phyloP scores from a whole-genome alignment of 1,284 basidiomycete genomes.

The Apiotrichum gamsii region DNA sequence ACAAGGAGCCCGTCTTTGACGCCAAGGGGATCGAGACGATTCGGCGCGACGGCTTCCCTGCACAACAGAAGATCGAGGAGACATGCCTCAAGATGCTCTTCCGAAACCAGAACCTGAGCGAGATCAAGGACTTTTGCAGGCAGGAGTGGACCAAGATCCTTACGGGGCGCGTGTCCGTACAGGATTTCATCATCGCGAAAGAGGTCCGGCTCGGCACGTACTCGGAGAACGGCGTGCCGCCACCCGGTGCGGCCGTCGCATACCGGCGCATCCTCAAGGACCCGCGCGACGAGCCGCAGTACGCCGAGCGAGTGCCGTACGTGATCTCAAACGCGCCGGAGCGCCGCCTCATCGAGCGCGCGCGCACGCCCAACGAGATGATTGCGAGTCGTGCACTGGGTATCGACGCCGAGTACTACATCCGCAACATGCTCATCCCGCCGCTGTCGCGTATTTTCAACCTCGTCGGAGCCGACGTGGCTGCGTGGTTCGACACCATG shows the following conservation, averaged over 20 bases:
- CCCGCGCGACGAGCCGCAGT: conserved; percentile 75
- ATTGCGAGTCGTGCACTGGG: conserved; percentile 62
- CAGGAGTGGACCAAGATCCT: conserved; percentile 79
- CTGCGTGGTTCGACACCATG: conserved; percentile 84
- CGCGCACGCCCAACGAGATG: conserved; percentile 70
- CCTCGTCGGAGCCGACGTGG: conserved; percentile 82
- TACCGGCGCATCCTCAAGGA: conserved; percentile 69
- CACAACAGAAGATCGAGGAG: conserved; percentile 84
- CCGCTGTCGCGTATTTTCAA: conserved; percentile 87
- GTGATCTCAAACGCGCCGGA: conserved; percentile 69
- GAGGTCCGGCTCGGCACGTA: conserved; percentile 89
- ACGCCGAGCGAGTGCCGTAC: conserved; percentile 89
- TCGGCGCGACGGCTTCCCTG: conserved; percentile 78
- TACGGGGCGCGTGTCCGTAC: conserved; percentile 69
- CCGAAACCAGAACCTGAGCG: conserved; percentile 75
- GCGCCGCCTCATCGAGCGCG: conserved; percentile 70
- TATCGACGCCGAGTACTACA: conserved; percentile 85
- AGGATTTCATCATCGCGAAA: conserved; percentile 92
- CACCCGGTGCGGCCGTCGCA: conserved; percentile 83
- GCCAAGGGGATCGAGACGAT: conserved; percentile 98
- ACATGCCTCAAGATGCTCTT: conserved; percentile 85
- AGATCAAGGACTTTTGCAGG: conserved; percentile 82
- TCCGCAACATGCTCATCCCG: conserved; percentile 76
- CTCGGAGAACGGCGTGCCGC: conserved; percentile 78
- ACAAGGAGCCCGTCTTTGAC: conserved; percentile 75